Evolutionary conservation across 192 early-diverging fungal genomes (phyloP).

Genomic region (Coemansia sp.): DNA sequence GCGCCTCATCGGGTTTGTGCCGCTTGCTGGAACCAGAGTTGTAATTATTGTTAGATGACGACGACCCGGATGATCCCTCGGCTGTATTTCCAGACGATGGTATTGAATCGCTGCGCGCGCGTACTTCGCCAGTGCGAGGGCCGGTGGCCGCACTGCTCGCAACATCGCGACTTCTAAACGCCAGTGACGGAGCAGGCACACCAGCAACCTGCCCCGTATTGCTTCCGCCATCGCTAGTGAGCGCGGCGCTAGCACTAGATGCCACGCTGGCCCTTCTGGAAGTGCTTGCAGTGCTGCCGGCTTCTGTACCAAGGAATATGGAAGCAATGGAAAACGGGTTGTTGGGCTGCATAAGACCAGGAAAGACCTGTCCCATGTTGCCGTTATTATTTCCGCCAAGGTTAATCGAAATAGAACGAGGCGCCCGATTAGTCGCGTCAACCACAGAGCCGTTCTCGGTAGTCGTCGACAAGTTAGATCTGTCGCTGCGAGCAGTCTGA

Average conservation of each 20-base stretch:
- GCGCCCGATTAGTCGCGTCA: neutral
- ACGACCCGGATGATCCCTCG: neutral
- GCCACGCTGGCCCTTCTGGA: constrained; percentile 21
- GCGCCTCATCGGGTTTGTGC: constrained; percentile 17
- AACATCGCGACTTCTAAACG: neutral
- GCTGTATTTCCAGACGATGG: constrained; percentile 4
- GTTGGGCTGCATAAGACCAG: constrained; percentile 12
- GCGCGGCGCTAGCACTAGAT: constrained; percentile 11
- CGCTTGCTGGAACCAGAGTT: constrained; percentile 22
- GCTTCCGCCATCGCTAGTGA: neutral
- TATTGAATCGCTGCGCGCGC: constrained; percentile 12
- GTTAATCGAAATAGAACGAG: neutral
- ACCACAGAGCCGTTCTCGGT: constrained; percentile 40
- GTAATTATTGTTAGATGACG: neutral
- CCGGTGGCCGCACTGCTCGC: neutral
- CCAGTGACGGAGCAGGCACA: neutral
- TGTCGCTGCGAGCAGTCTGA: constrained; percentile 37
- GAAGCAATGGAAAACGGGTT: constrained; percentile 35
- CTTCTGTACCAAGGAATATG: constrained; percentile 29
- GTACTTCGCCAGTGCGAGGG: constrained; percentile 26
- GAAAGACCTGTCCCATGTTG: neutral
- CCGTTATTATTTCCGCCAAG: constrained; percentile 2
- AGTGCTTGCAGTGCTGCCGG: constrained; percentile 31
- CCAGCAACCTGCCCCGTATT: neutral
- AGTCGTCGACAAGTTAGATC: constrained; percentile 37